Evolutionary conservation across 1,139 yeast species (phyloP), one percentile per base, ranked within the genome.

Genomic region (Meyerozyma smithsonii): DNA sequence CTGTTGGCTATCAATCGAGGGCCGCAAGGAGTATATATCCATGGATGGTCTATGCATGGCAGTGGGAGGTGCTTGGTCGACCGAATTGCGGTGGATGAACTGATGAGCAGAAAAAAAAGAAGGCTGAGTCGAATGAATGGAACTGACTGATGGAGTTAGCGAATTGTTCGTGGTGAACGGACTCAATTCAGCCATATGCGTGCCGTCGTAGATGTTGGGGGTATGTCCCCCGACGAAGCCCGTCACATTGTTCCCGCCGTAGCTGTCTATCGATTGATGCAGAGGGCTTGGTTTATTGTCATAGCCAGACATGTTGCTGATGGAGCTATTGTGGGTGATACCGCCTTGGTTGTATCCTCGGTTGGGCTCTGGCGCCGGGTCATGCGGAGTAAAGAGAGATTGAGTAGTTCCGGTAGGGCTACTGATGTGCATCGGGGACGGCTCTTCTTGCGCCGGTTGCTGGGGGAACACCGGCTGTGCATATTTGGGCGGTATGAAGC

Each of bases 131-230:
- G 73, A 69, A 45, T 70, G 74, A 12, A 68, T 49, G 2, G 74
- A 69, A 28, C 62, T 59, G 5, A 66, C 55, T 5, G 74, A 68
- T 0, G 72, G 74, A 0, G 76, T 67, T 35, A 66, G 56, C 3
- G 75, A 69, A 0, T 74, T 69, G 14, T 74, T 68, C 2, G 77
- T 70, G 11, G 76, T 69, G 37, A 70, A 50, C 1, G 77, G 77
- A 15, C 72, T 64, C 36, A 71, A 52, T 19, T 70, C 76, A 36
- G 50, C 12, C 14, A 15, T 33, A 8, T 37, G 32, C 10, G 34
- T 18, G 12, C 15, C 12, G 19, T 19, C 26, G 11, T 32, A n/a
- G 16, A 14, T 19, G 30, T 23, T 23, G 1, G 21, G 21, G 14
- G 21, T 30, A n/a, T 16, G 15, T 3, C 21, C 23, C 7, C 8